Evolutionary conservation across 768 basidiomycete species (phyloP), one percentile per base, ranked within the genome.

Genomic region (Imleria badia): DNA sequence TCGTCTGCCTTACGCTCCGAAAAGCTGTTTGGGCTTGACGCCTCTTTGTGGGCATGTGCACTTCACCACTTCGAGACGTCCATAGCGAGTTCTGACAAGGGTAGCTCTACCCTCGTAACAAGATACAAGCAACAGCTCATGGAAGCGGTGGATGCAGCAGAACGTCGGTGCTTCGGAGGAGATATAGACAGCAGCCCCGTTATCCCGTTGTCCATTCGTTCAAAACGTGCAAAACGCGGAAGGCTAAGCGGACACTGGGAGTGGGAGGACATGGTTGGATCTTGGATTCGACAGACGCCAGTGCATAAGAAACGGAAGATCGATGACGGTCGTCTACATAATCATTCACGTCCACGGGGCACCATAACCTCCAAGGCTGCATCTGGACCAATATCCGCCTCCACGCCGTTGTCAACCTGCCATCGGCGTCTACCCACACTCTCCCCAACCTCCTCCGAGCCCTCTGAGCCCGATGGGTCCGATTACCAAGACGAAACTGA

Each of bases 1-100:
- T 72, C 71, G 1, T 56, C 51, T 3, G 51, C 62, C 12, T 63
- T 84, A 15, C 65, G 68, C 19, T 64, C 62, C 0, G 68, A 73
- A 39, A 64, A 64, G 19, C 61, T 82, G 15, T 69, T 73, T 8
- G 68, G 59, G 8, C 71, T 81, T 17, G 80, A 82, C 48, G 79
- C 81, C 10, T 80, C 80, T 10, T 60, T 84, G 22, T 84, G 79
- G 77, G 73, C 75, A 15, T 80, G 78, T 51, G 76, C 76, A 6
- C 76, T 83, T 22, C 72, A 67, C 36, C 72, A 78, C 53, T 69
- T 82, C 49, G 82, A 84, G 54, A 62, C 67, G 39, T 62, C 61
- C 29, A 51, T 70, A 39, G 53, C 61, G 20, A 53, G 48, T 30
- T 45, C 62, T 34, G 63, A 66, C 50, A 64, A 64, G 46, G 63